Percentiles rank a stretch among this genome's conserved stretches.
Evolutionary conservation across 1,139 yeast genomes (phyloP).

Genomic region (Pichia sp.): DNA sequence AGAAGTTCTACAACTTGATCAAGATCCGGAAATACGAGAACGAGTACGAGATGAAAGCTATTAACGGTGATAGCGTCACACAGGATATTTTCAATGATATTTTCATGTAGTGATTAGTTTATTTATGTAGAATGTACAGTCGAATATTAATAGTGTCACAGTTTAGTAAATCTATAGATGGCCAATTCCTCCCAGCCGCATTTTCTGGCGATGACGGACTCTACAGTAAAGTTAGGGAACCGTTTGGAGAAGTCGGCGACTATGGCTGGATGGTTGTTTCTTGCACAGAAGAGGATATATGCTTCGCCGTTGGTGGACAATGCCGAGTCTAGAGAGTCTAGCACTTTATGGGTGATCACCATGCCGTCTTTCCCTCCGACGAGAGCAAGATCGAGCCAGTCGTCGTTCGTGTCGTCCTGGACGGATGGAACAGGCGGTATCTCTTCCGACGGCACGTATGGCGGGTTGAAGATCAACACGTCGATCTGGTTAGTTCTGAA

Average conservation of each 20-base stretch:
- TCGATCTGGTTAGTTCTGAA: conserved; percentile 55
- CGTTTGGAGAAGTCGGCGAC: conserved; percentile 41
- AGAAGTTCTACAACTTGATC: conserved; percentile 61
- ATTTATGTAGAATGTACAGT: too few relatives aligned
- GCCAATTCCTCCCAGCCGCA: conserved; percentile 98
- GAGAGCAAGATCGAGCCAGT: conserved; percentile 87
- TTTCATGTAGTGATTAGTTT: conserved; percentile 28
- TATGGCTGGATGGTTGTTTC: conserved; percentile 74
- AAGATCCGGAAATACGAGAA: conserved; percentile 75
- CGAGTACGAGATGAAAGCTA: conserved; percentile 52
- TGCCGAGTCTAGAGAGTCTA: conserved; percentile 48
- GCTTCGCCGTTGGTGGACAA: conserved; percentile 67
- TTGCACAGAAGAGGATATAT: conserved; percentile 76
- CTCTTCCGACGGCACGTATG: conserved; percentile 86
- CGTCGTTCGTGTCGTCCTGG: conserved; percentile 35
- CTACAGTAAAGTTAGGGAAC: conserved; percentile 39
- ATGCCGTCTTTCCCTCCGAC: conserved; percentile 90
- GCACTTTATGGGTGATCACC: conserved; percentile 69
- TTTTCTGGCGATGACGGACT: conserved; percentile 56
- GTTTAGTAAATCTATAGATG: conserved; percentile 52
- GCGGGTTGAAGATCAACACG: conserved; percentile 84
- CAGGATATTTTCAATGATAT: conserved; percentile 58
- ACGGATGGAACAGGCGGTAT: conserved; percentile 55
- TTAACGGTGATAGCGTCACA: conserved; percentile 51
- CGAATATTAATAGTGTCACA: not conserved